Evolutionary conservation across 441 rosid genomes (phyloP), one percentile per base, ranked within the genome.

Genomic region (Populus hybrid): DNA sequence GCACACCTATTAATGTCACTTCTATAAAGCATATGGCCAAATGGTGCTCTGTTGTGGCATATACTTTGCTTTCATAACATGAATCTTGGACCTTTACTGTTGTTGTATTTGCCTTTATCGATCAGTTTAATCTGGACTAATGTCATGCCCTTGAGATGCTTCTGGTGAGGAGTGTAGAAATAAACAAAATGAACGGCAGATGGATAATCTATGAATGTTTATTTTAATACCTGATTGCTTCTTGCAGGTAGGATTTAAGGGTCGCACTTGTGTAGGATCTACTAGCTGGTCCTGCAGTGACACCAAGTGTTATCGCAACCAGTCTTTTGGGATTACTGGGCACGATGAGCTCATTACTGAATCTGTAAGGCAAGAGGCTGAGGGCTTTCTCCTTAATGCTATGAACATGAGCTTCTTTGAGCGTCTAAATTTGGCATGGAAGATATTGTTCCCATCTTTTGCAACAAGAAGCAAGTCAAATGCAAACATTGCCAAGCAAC

Each of bases 401-500:
- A 86, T 91, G 71, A 88, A 90, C 83, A 88, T 94, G 98, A 91
- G 84, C 83, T 92, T 96, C 87, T 88, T 96, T 2, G 93, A 96
- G 78, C 92, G 98, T 42, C 77, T 96, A 80, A 90, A 88, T 87
- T 76, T 94, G 74, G 99, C 99, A 21, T 94, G 99, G 99, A 95
- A 91, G 88, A 88, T 94, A 79, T 74, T 96, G 35, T 96, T 96
- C 87, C 99, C 98, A 12, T 89, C 98, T 1, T 90, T 84, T 31
- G 81, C 90, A 28, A 71, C 90, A 4, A 90, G 88, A 77, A 90
- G 86, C 81, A 91, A 89, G 90, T 93, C 99, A 42, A 96, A 96
- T 74, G 99, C 98, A 31, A 93, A 90, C 82, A 88, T 92, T 74
- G 99, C 99, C 8, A 96, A 96, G 86, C 98, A 96, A 83, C 89